Evolutionary conservation across 208 protist genomes (phyloP).

Genomic region (Wallacemonas rigidus): DNA sequence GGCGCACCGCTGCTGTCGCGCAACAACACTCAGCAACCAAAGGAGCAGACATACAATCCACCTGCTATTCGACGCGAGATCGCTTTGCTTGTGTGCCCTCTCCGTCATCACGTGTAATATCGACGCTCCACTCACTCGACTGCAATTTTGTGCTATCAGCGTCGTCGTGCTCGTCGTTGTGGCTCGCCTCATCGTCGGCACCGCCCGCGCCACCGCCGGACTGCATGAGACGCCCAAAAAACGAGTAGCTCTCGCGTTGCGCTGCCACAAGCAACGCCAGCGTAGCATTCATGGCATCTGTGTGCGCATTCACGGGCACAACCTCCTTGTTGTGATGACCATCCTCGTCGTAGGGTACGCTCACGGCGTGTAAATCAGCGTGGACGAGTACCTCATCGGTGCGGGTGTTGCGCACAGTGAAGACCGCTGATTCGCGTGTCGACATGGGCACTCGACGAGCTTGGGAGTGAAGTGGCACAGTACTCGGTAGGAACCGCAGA

Average conservation of each 20-base stretch:
- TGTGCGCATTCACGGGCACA: constrained; percentile 5
- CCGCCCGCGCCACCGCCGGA: constrained; percentile 19
- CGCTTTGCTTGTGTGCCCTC: neutral
- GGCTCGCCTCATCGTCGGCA: constrained; percentile 9
- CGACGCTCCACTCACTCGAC: constrained; percentile 42
- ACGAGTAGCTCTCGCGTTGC: constrained; percentile 56
- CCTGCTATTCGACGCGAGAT: neutral
- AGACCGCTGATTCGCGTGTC: neutral
- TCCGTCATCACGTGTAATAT: constrained; percentile 13
- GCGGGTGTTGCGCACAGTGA: constrained; percentile 21
- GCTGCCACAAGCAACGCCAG: constrained; percentile 54
- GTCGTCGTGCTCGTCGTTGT: constrained; percentile 15
- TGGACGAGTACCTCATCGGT: constrained; percentile 35
- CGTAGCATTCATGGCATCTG: constrained; percentile 38
- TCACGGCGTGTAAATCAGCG: constrained; percentile 4
- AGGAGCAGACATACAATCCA: neutral
- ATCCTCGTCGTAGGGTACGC: constrained; percentile 11
- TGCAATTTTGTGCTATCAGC: constrained; percentile 13
- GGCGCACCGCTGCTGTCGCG: no score
- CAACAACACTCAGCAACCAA: no score
- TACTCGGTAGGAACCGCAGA: neutral
- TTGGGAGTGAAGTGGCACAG: neutral
- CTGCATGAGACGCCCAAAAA: constrained; percentile 54
- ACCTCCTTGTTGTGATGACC: constrained; percentile 3
- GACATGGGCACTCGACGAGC: neutral